A percentile compares a stretch with the other conserved stretches of the same genome.
These are phyloP conservation scores for Talaromyces liani DNA, from an alignment of 495 filamentous ascomycete genomes.

Conservation along the genomic window DNA sequence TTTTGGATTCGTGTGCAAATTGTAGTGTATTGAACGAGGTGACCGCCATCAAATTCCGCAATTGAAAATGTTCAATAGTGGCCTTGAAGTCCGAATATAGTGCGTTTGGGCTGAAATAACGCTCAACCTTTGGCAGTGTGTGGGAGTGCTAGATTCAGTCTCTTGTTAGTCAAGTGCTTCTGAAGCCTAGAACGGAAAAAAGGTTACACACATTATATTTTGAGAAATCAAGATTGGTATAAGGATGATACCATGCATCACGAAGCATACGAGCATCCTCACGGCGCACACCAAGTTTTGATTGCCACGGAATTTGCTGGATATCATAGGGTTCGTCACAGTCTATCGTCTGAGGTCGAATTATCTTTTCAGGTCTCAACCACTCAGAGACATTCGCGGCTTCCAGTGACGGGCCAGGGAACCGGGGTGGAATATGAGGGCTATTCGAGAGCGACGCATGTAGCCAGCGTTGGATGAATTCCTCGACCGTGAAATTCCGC, in stretches of 20 bases:
- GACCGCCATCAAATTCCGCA: conserved; percentile 74
- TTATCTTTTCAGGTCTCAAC: conserved; percentile 33
- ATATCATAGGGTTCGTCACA: conserved; percentile 57
- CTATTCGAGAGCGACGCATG: not conserved
- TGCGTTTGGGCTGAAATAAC: conserved; percentile 60
- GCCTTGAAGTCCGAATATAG: conserved; percentile 62
- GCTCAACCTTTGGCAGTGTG: conserved; percentile 22
- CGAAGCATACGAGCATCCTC: conserved; percentile 53
- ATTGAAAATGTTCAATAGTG: conserved; percentile 75
- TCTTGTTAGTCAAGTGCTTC: not conserved
- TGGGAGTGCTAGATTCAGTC: conserved; percentile 12
- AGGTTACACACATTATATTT: conserved; percentile 12
- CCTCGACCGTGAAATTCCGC: conserved; percentile 35
- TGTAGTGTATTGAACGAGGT: conserved; percentile 68
- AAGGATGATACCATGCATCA: conserved; percentile 37
- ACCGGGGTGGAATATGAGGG: conserved; percentile 12
- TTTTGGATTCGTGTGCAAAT: conserved; percentile 57
- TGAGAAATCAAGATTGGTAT: conserved; percentile 33
- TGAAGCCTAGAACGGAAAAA: not conserved
- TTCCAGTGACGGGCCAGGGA: conserved; percentile 8
- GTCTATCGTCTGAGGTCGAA: conserved; percentile 32
- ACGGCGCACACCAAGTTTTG: conserved; percentile 53
- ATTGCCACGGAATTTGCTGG: conserved; percentile 71
- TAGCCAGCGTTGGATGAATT: conserved; percentile 36
- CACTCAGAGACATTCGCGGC: conserved; percentile 26